These are phyloP conservation scores for Phaeosphaeria sp. DNA, from an alignment of 2,329 filamentous ascomycete species.

Conservation along the genomic window DNA sequence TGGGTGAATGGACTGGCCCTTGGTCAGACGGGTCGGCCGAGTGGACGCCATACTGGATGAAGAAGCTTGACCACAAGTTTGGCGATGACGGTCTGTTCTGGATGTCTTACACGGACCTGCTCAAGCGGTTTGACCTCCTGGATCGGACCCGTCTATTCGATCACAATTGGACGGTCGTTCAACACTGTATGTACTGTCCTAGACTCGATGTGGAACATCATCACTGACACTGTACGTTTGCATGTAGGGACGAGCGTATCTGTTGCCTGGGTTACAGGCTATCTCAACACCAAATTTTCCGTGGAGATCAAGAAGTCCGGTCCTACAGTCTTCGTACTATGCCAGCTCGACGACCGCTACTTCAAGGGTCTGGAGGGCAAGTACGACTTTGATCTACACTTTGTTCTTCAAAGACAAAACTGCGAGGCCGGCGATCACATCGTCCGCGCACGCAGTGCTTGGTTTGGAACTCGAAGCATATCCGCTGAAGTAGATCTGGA, in stretches of 20 bases:
- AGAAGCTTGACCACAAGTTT: constrained; percentile 73
- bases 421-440: constrained; percentile 58
- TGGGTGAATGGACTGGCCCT: constrained; percentile 74
- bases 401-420: constrained; percentile 62
- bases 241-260: constrained; percentile 56
- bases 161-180: constrained; percentile 64
- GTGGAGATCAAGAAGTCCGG: constrained; percentile 60
- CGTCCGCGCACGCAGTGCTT: constrained; percentile 58
- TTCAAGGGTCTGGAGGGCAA: constrained; percentile 64
- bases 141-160: constrained; percentile 67
- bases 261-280: constrained; percentile 66
- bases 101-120: constrained; percentile 65
- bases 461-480: constrained; percentile 71
- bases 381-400: constrained; percentile 64
- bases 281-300: constrained; percentile 65
- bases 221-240: neutral
- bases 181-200: constrained; percentile 52
- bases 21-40: constrained; percentile 84
- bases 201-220: neutral
- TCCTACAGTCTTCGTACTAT: constrained; percentile 64
- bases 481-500: constrained; percentile 78
- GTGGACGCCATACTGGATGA: constrained; percentile 81
- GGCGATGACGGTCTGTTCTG: constrained; percentile 75
- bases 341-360: constrained; percentile 66
- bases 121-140: constrained; percentile 63